Evolutionary conservation across 176 grass and related monocot genomes (phyloP).

Genomic region (Cenchrus purpureus): DNA sequence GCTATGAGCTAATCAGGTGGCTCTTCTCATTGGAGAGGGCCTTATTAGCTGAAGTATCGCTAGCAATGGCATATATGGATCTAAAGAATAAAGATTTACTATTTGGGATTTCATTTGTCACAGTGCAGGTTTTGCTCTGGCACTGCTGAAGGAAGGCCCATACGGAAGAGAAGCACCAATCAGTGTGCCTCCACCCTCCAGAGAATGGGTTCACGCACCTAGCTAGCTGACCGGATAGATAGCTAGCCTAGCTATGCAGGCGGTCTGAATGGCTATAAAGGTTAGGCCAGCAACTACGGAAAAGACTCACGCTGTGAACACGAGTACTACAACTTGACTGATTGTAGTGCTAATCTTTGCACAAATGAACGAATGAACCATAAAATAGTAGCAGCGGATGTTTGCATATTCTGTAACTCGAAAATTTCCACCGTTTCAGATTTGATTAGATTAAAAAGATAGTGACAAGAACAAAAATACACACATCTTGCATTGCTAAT

Average conservation of each 20-base stretch:
- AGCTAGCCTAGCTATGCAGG: not conserved
- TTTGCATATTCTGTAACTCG: not conserved
- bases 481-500: not conserved
- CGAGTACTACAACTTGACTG: not conserved
- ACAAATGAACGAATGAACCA: not conserved
- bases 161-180: constrained; percentile 28
- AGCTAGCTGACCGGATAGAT: not conserved
- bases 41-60: too few relatives aligned
- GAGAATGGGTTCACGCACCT: constrained; percentile 39
- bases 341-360: not conserved
- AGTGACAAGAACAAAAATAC: not conserved
- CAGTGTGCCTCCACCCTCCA: not conserved
- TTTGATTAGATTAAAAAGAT: constrained; percentile 19
- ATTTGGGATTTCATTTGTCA: not conserved
- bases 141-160: not conserved
- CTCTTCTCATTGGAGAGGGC: too few relatives aligned
- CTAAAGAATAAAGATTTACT: not conserved
- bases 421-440: not conserved
- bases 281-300: not conserved
- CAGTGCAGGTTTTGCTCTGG: not conserved
- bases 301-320: too few relatives aligned
- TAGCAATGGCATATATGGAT: not conserved
- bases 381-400: not conserved
- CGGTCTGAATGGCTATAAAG: not conserved
- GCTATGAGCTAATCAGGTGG: too few relatives aligned